Evolutionary conservation across 192 early-diverging fungal genomes (phyloP), one percentile per base, ranked within the genome.

Genomic region (Thamnidium elegans): DNA sequence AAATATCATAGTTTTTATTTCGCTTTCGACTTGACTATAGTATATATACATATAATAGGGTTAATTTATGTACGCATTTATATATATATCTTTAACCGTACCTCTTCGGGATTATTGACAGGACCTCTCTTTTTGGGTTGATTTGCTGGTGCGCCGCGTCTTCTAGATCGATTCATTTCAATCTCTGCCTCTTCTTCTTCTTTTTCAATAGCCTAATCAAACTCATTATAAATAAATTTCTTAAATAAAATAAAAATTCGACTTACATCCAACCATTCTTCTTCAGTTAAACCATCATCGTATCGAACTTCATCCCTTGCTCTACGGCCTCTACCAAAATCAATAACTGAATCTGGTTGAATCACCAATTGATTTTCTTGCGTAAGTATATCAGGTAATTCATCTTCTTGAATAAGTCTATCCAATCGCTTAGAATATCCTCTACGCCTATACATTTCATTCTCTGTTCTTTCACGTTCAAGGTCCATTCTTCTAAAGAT

Each of bases 281-380:
- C 93, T 62, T 99, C 95, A 1, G 90, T 93, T 67, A 98, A 78
- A 6, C 89, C 94, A 67, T 99, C 94, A 66, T 93, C 92, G 72
- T 99, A 97, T 10, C 81, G 83, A 48, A 94, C 86, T 50, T 86
- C 84, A 39, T 81, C 86, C 36, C 89, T 84, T 14, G 74, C 84
- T 55, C 97, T 79, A 55, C 89, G 86, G 48, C 89, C 88, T 51
- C 93, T 85, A 39, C 89, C 89, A 45, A 85, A 81, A 32, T 84
- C 82, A 43, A 85, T 72, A 43, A 81, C 79, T 31, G 78, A 73
- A 48, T 64, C 70, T 52, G 72, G 65, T 17, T 78, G 71, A 2
- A 59, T 50, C 5, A 67, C 70, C 0, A 80, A 51, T 17, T 86
- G 80, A 30, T 84, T 81, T 48, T 94, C 92, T 15, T 79, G 73